These are phyloP conservation scores for Podaxis carcinomalis DNA, from an alignment of 768 basidiomycete species.

Conservation along the genomic window DNA sequence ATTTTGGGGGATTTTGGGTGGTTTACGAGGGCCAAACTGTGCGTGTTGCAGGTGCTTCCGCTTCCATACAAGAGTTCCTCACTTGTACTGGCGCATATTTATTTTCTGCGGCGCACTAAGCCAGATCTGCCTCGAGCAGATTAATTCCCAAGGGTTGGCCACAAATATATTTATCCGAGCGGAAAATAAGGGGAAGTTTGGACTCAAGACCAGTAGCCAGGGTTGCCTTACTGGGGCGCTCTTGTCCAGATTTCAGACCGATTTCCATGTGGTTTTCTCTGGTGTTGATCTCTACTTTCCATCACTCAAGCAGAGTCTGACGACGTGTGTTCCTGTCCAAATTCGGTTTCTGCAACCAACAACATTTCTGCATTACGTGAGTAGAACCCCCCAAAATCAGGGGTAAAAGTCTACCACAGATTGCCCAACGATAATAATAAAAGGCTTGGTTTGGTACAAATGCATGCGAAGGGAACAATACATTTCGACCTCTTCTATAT, in stretches of 20 bases:
- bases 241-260: constrained; percentile 9
- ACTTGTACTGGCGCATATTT: constrained; percentile 11
- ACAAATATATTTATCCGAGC: constrained; percentile 19
- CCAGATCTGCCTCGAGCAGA: constrained; percentile 13
- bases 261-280: constrained; percentile 24
- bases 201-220: constrained; percentile 8
- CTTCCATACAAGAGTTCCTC: constrained; percentile 15
- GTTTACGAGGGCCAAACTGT: constrained; percentile 1
- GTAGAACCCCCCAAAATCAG: constrained; percentile 51
- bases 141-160: constrained; percentile 20
- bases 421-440: constrained; percentile 53
- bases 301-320: constrained; percentile 13
- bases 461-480: constrained; percentile 71
- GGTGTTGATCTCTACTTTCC: constrained; percentile 14
- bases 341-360: constrained; percentile 26
- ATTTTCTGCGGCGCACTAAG: constrained; percentile 14
- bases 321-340: constrained; percentile 27
- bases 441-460: constrained; percentile 51
- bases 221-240: constrained; percentile 12
- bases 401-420: constrained; percentile 49
- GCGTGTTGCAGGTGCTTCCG: constrained; percentile 13
- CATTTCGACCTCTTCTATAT: constrained; percentile 59
- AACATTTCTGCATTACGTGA: constrained; percentile 52
- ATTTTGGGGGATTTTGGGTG: neutral
- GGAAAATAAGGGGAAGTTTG: constrained; percentile 21